Evolutionary conservation across 2,329 filamentous ascomycete genomes (phyloP), one percentile per base, ranked within the genome.

Genomic region (Penicillium sp.): DNA sequence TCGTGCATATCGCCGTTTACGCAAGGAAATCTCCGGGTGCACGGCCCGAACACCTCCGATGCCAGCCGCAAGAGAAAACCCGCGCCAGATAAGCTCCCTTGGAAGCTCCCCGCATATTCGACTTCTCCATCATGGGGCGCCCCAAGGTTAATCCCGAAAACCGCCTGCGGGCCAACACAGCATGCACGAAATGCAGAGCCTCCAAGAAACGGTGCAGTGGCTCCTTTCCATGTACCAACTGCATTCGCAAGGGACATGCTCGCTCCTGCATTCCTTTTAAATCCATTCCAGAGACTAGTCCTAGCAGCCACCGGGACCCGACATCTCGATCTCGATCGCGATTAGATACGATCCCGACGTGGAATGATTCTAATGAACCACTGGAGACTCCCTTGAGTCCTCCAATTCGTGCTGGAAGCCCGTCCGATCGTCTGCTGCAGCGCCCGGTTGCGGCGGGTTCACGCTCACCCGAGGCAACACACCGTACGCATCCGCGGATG

Each of bases 171-270:
- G 78, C 78, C 15, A 75, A 73, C 22, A 77, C 80, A 54, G 81
- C 81, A 7, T 82, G 81, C 59, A 71, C 74, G 45, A 65, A 74
- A 6, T 83, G 81, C 59, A 75, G 79, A 27, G 70, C 73, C 14
- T 76, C 79, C 8, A 82, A 82, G 68, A 82, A 81, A 66, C 71
- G 79, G 58, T 83, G 81, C 62, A 78, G 76, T 53, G 79, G 77
- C 9, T 73, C 72, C 0, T 75, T 77, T 2, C 81, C 81, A 1
- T 82, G 81, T 58, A 71, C 73, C 0, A 76, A 78, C 45, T 82
- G 80, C 53, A 69, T 77, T 6, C 70, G 73, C 6, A 76, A 77
- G 18, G 78, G 78, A 2, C 69, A 77, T 4, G 72, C 68, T 20
- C 64, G 68, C 20, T 68, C 72, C 4, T 82, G 61, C 63, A 71